Percentiles rank a stretch among this genome's conserved stretches.
Conservation (phyloP, 495 filamentous ascomycete species). For the Physcia stellaris region DNA sequence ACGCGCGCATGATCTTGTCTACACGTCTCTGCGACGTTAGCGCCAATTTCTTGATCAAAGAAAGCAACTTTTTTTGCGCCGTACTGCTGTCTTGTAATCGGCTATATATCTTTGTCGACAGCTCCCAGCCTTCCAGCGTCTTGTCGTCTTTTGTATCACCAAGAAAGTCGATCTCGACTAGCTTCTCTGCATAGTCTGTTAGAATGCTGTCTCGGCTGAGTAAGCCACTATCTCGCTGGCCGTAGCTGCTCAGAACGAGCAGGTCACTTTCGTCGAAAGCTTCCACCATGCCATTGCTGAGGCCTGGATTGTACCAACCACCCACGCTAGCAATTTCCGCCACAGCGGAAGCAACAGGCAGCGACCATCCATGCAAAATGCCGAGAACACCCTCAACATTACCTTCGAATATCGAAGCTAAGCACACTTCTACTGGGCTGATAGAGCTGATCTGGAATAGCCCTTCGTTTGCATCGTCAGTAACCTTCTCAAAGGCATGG, state of each 20-base stretch:
- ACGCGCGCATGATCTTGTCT: slow-evolving; percentile 59
- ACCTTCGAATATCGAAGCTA: slow-evolving; percentile 67
- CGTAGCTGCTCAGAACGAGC: slow-evolving; percentile 47
- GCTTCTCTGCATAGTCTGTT: slow-evolving; percentile 48
- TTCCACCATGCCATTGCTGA: slow-evolving; percentile 17
- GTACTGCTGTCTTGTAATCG: slow-evolving; percentile 52
- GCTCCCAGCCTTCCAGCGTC: slow-evolving; percentile 64
- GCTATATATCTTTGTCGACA: slow-evolving; percentile 62
- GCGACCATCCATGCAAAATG: slow-evolving; percentile 65
- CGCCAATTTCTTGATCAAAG: slow-evolving; percentile 48
- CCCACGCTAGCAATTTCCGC: slow-evolving; percentile 63
- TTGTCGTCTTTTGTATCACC: slow-evolving; percentile 21
- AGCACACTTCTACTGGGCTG: slow-evolving; percentile 58
- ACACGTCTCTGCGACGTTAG: slow-evolving; percentile 51
- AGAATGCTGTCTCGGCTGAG: slow-evolving; percentile 55
- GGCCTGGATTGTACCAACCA: slow-evolving; percentile 48
- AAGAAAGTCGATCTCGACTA: slow-evolving; percentile 32
- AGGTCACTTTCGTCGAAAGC: slow-evolving; percentile 43
- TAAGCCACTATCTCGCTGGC: slow-evolving; percentile 20
- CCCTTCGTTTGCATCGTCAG: slow-evolving; percentile 29
- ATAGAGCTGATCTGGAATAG: slow-evolving; percentile 56
- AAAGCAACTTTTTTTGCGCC: slow-evolving; percentile 52
- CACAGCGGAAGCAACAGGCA: slow-evolving; percentile 59
- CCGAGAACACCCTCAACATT: slow-evolving; percentile 59
- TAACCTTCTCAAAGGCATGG: slow-evolving; percentile 35